Conservation (phyloP, 495 filamentous ascomycete genomes). For the Durotheca rogersii region DNA sequence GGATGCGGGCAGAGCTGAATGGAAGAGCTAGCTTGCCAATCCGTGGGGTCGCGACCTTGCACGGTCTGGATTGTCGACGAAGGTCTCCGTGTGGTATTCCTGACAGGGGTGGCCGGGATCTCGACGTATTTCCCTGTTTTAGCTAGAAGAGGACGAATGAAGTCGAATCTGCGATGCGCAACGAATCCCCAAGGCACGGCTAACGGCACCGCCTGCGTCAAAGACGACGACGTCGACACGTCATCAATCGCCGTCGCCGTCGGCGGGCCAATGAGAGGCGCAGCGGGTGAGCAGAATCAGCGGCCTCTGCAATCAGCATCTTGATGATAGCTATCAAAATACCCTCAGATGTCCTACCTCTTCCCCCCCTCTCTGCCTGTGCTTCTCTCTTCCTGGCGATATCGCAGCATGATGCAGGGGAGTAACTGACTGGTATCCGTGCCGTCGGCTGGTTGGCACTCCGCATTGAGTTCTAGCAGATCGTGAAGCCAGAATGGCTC, state of each 20-base stretch:
- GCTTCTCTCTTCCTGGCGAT: constrained; percentile 1
- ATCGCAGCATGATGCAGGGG: neutral
- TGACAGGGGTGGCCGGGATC: constrained; percentile 18
- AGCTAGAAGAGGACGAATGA: constrained; percentile 18
- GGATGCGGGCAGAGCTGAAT: constrained; percentile 8
- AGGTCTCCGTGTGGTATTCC: too few species aligned
- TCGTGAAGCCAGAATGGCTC: neutral
- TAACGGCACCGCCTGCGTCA: constrained; percentile 19
- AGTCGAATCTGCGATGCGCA: constrained; percentile 15
- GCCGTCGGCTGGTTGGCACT: neutral
- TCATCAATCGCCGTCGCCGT: constrained; percentile 20
- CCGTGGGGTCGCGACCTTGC: constrained; percentile 35
- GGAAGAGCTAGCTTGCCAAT: constrained; percentile 4
- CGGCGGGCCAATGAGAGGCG: neutral
- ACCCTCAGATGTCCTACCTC: too few species aligned
- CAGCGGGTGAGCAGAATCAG: constrained; percentile 3
- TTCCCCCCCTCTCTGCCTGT: too few species aligned
- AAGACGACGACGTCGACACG: constrained; percentile 29
- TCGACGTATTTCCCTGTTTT: constrained; percentile 29
- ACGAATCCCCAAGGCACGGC: constrained; percentile 8
- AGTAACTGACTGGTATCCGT: neutral
- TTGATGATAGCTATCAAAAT: too few species aligned
- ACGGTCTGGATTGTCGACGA: neutral
- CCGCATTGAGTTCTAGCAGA: constrained; percentile 12
- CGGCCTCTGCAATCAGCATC: too few species aligned